Base-by-base conservation (phyloP, 768 basidiomycete genomes). In the Amanita jacksonii region DNA sequence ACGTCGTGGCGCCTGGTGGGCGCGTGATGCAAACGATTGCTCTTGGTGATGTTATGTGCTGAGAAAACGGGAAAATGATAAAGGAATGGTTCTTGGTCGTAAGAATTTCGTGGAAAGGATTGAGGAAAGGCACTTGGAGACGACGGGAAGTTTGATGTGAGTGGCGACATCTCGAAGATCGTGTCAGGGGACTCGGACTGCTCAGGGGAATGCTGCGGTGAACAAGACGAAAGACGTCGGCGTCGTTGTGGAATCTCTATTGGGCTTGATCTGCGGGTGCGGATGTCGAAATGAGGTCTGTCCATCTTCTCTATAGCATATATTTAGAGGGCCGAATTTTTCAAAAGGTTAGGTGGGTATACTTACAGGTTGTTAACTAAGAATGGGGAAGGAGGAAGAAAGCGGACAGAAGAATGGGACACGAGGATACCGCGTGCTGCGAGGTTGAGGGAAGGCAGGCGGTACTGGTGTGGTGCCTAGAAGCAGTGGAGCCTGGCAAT, bases 141-240 rank as follows among this genome's bases (percentile, higher is more conserved):
- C 41, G 54, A 46, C 22, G 58, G 49, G 40, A 56, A 54, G 20
- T 56, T 52, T n/a, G 63, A 54, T 12, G 62, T 59, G 16, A 62
- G 49, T 22, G 73, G 72, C 16, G 73, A 74, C 73, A 74, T 74
- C 38, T 72, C 70, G 50, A 74, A 73, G n/a, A 74, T 61, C 48
- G 74, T 62, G 31, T 74, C 73, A 41, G 72, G 68, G 20, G 68
- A 72, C 16, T 54, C 55, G 32, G 64, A 51, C 32, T 60, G 56
- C 36, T 53, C 51, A 32, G 50, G 43, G 34, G 66, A 57, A 23
- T 62, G 62, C 38, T 56, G 48, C 30, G 66, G 59, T 15, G 63
- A 62, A 37, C 56, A 47, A n/a, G 54, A 43, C 23, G 49, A 37
- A 41, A 45, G 46, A 37, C 55, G 50, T 48, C 60, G 52, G 38